Evolutionary conservation across 495 filamentous ascomycete species (phyloP), one percentile per base, ranked within the genome.

Genomic region (Penicillium goetzii): DNA sequence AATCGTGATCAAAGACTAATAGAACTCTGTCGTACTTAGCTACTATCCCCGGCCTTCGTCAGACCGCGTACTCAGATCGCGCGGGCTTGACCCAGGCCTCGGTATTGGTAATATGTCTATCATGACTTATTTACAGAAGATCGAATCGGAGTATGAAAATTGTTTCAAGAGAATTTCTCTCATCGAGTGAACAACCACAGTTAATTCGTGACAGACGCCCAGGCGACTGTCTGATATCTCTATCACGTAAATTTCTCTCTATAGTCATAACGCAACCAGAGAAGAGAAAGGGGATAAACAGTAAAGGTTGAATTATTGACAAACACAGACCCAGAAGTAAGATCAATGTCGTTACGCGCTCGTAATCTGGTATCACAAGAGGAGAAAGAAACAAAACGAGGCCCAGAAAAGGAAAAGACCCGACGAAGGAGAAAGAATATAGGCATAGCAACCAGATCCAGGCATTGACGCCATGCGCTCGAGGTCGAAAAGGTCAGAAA

Each of bases 351-450:
- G 64, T 73, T 67, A 58, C 45, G 49, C 55, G 75, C 71, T 74
- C 70, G 62, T 77, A 76, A 72, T 69, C 69, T 78, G 76, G 74
- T 78, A 77, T 78, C 74, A 69, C 68, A 65, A 63, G 65, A 57
- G 56, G 63, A 38, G 55, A 59, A 56, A 59, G 62, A 60, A 60
- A 59, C 61, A 60, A 63, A 19, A 56, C 41, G 54, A 60, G 41
- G 56, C 58, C 40, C 43, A 55, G 25, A 54, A 58, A 40, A 40
- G 33, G 38, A 14, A 30, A 17, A 45, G 38, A 49, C 23, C 25
- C 61, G 26, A 64, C 53, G 21, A 38, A 52, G 64, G 21, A 61
- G 38, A 67, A 61, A 52, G 30, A 49, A 64, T 62, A 59, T n/a
- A 50, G 61, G 51, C 61, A 63, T 58, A 32, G 63, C 40, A 66